Evolutionary conservation across 495 filamentous ascomycete species (phyloP).

Genomic region (Acidomyces sp.): DNA sequence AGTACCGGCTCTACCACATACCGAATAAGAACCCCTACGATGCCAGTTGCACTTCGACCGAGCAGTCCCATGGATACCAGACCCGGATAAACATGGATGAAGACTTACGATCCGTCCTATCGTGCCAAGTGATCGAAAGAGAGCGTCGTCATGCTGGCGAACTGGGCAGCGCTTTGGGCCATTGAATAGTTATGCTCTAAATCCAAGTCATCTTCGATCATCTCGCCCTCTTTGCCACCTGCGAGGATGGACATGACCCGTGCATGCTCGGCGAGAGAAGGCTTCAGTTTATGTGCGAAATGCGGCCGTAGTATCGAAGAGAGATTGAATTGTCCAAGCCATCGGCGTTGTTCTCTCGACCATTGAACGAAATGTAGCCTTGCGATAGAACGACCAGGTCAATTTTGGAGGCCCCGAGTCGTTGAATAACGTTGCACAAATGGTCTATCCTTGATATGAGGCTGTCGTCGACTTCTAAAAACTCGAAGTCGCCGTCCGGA

Average conservation of each 20-base stretch:
- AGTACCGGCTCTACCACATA: conserved; percentile 16
- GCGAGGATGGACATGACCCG: conserved; percentile 20
- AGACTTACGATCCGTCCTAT: conserved; percentile 15
- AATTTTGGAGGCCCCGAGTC: conserved; percentile 8
- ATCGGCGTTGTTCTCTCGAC: conserved; percentile 19
- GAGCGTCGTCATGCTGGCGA: conserved; percentile 17
- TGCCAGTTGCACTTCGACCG: neutral
- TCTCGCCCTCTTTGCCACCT: conserved; percentile 18
- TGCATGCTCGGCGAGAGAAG: conserved; percentile 23
- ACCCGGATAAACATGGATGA: conserved; percentile 19
- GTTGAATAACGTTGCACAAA: conserved; percentile 10
- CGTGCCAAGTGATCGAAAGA: conserved; percentile 16
- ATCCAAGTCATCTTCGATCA: conserved; percentile 17
- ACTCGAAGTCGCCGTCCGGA: conserved; percentile 10
- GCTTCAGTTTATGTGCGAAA: conserved; percentile 30
- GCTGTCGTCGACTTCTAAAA: conserved; percentile 18
- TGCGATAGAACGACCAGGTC: conserved; percentile 25
- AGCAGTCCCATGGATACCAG: conserved; percentile 17
- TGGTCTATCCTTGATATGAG: conserved; percentile 15
- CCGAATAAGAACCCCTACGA: neutral
- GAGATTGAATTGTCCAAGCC: conserved; percentile 25
- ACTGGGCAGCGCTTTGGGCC: conserved; percentile 4
- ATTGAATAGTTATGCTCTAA: conserved; percentile 16
- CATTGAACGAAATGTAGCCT: conserved; percentile 19
- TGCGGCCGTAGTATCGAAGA: conserved; percentile 31